Conservation (phyloP, 2,329 filamentous ascomycete species). For the Calonectria multiphialidica region DNA sequence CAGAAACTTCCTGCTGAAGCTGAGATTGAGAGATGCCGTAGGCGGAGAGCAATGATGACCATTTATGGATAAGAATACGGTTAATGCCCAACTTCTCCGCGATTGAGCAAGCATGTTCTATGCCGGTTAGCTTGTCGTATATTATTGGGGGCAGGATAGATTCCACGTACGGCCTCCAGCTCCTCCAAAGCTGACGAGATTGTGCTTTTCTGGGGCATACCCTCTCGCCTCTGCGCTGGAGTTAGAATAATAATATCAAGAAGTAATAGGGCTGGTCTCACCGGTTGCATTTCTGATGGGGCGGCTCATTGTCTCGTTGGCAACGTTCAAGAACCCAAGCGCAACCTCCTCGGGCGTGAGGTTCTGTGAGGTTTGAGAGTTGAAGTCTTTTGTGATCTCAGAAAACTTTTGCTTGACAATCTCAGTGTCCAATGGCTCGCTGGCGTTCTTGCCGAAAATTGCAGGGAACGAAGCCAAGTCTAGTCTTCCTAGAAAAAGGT, state of each 20-base stretch:
- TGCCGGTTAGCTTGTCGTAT: not conserved
- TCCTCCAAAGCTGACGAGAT: slow-evolving; percentile 69
- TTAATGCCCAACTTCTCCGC: slow-evolving; percentile 55
- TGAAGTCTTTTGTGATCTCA: slow-evolving; percentile 54
- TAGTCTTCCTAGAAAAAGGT: slow-evolving; percentile 72
- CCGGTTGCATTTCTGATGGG: slow-evolving; percentile 77
- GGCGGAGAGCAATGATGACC: slow-evolving; percentile 55
- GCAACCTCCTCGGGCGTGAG: slow-evolving; percentile 59
- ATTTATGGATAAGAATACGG: slow-evolving; percentile 56
- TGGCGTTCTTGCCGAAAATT: slow-evolving; percentile 77
- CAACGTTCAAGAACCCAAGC: slow-evolving; percentile 80
- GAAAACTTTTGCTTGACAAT: slow-evolving; percentile 52
- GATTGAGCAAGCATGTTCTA: slow-evolving; percentile 59
- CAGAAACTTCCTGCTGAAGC: slow-evolving; percentile 51
- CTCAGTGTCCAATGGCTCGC: slow-evolving; percentile 61
- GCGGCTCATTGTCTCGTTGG: slow-evolving; percentile 81
- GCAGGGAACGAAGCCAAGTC: slow-evolving; percentile 74
- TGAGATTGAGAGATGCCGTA: slow-evolving; percentile 58
- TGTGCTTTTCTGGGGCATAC: slow-evolving; percentile 46
- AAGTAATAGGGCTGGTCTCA: not conserved
- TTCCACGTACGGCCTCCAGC: slow-evolving; percentile 69
- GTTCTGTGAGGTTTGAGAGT: slow-evolving; percentile 48
- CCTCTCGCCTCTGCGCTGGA: slow-evolving; percentile 66
- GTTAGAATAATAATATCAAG: not conserved
- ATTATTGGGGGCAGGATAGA: too few relatives aligned